Evolutionary conservation across 2,329 filamentous ascomycete species (phyloP).

Genomic region (Fusarium oligoseptatum): DNA sequence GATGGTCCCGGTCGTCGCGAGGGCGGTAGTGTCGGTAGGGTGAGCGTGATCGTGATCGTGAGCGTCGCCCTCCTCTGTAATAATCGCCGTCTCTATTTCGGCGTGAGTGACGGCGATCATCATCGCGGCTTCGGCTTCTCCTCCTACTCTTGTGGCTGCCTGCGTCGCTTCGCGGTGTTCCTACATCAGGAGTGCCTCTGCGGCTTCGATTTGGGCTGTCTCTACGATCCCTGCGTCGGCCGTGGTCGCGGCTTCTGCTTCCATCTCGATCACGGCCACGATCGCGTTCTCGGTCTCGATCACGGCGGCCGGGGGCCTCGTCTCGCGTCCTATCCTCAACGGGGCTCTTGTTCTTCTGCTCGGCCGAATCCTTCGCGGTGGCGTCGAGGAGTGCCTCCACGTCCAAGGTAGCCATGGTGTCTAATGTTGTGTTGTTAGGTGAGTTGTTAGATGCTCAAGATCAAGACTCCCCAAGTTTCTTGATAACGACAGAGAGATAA

Average conservation of each 20-base stretch:
- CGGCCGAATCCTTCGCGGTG: slow-evolving; percentile 74
- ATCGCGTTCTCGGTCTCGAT: slow-evolving; percentile 68
- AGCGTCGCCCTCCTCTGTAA: slow-evolving; percentile 68
- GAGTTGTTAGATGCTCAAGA: slow-evolving; percentile 14
- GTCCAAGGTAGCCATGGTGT: slow-evolving; percentile 69
- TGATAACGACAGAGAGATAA: neutral
- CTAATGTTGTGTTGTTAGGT: slow-evolving; percentile 34
- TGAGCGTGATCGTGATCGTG: slow-evolving; percentile 79
- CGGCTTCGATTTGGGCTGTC: slow-evolving; percentile 66
- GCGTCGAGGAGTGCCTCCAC: slow-evolving; percentile 93
- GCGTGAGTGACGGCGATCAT: slow-evolving; percentile 79
- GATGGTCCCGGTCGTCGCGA: slow-evolving; percentile 64
- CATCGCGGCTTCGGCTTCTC: slow-evolving; percentile 83
- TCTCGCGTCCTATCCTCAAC: slow-evolving; percentile 66
- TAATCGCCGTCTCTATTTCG: slow-evolving; percentile 81
- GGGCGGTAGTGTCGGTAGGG: slow-evolving; percentile 72
- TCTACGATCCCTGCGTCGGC: slow-evolving; percentile 64
- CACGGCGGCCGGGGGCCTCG: slow-evolving; percentile 60
- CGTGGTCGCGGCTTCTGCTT: slow-evolving; percentile 65
- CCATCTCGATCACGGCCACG: slow-evolving; percentile 68
- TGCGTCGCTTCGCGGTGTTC: slow-evolving; percentile 79
- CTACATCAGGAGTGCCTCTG: slow-evolving; percentile 68
- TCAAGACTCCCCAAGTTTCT: slow-evolving; percentile 18
- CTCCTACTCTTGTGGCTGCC: slow-evolving; percentile 86
- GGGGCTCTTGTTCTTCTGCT: slow-evolving; percentile 60